Evolutionary conservation across 2,329 filamentous ascomycete genomes (phyloP).

Genomic region (Diaporthe sp.): DNA sequence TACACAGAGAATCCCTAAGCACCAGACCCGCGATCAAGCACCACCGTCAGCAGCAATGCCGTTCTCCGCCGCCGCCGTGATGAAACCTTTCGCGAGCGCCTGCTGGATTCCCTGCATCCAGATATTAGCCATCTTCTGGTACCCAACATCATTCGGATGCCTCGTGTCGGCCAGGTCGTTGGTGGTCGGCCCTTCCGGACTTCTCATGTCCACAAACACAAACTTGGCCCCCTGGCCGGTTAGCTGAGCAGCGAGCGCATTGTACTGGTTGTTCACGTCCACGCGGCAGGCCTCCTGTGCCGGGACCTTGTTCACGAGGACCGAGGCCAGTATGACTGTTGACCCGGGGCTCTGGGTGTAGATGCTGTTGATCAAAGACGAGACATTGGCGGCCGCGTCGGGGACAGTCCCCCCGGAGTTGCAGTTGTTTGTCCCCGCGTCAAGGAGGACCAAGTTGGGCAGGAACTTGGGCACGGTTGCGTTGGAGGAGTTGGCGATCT

Average conservation of each 20-base stretch:
- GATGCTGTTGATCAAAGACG: conserved; percentile 43
- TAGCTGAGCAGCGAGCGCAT: conserved; percentile 36
- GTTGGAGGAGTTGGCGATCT: conserved; percentile 43
- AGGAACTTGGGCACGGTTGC: conserved; percentile 41
- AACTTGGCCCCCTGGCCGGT: conserved; percentile 40
- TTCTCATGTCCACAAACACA: conserved; percentile 45
- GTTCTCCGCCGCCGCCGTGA: conserved; percentile 28
- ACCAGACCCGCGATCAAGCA: not conserved
- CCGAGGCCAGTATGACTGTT: conserved; percentile 46
- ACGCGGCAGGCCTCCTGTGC: conserved; percentile 43
- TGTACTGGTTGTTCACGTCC: conserved; percentile 45
- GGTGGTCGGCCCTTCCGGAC: conserved; percentile 42
- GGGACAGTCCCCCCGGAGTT: conserved; percentile 43
- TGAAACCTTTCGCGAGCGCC: conserved; percentile 35
- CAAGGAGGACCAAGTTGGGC: conserved; percentile 45
- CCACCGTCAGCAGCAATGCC: conserved; percentile 35
- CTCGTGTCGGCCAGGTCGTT: conserved; percentile 44
- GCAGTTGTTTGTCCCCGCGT: conserved; percentile 48
- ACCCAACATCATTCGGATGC: conserved; percentile 47
- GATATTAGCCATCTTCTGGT: conserved; percentile 46
- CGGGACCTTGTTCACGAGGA: conserved; percentile 45
- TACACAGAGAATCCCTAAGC: not conserved
- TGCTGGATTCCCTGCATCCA: conserved; percentile 43
- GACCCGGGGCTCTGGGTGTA: conserved; percentile 44
- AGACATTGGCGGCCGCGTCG: conserved; percentile 44